These are phyloP conservation scores for Chaetomiaceae sp. DNA, from an alignment of 2,329 filamentous ascomycete species.

Conservation along the genomic window DNA sequence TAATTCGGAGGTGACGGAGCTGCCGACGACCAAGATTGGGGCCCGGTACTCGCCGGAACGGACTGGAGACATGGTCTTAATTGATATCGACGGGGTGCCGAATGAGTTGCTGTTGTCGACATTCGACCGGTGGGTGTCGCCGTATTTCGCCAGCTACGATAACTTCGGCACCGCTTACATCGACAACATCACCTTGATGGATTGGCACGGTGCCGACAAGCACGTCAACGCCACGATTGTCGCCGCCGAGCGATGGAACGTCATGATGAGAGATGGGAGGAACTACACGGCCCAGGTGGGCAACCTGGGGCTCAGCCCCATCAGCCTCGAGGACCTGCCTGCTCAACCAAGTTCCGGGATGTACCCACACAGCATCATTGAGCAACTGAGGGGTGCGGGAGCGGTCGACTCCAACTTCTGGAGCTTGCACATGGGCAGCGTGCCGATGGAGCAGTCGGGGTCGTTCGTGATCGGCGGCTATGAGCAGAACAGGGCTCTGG, in stretches of 20 bases:
- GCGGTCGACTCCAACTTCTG: conserved; percentile 28
- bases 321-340: too few relatives aligned
- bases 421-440: conserved; percentile 34
- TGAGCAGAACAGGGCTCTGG: conserved; percentile 30
- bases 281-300: not conserved
- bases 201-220: not conserved
- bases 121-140: too few relatives aligned
- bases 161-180: too few relatives aligned
- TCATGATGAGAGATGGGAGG: not conserved
- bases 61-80: too few relatives aligned
- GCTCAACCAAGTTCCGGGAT: too few relatives aligned
- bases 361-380: not conserved
- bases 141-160: too few relatives aligned
- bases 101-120: too few relatives aligned
- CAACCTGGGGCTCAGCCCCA: not conserved
- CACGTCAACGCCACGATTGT: not conserved
- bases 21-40: too few relatives aligned
- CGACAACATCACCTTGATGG: too few relatives aligned
- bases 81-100: too few relatives aligned
- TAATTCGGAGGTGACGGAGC: too few relatives aligned
- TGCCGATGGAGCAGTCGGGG: conserved; percentile 26
- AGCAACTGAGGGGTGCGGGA: not conserved
- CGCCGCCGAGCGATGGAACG: not conserved
- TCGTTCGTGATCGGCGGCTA: conserved; percentile 35
- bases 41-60: too few relatives aligned